A percentile compares a stretch with the other conserved stretches of the same genome.
Conservation (phyloP, 306 rosid species). For the Comarum palustre region DNA sequence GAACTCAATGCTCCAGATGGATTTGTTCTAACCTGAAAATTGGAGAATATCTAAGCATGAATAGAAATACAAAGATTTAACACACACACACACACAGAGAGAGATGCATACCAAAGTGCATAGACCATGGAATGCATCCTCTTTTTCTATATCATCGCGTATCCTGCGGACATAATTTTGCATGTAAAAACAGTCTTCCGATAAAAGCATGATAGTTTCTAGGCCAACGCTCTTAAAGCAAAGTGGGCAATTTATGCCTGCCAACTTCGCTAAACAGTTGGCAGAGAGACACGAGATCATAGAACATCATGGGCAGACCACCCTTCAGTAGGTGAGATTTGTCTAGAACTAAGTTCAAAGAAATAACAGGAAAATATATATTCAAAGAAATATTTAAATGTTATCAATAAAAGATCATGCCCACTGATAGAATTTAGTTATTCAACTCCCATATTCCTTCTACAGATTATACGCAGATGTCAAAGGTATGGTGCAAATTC, state of each 20-base stretch:
- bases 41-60: slow-evolving; percentile 7
- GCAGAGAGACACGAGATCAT: not conserved
- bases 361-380: not conserved
- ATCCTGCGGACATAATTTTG: slow-evolving; percentile 56
- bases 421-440: not conserved
- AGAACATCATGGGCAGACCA: not conserved
- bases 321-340: not conserved
- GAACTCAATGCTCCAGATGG: slow-evolving; percentile 91
- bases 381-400: not conserved
- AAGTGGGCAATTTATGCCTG: slow-evolving; percentile 6
- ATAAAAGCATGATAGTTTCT: slow-evolving; percentile 6
- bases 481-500: not conserved
- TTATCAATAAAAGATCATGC: not conserved
- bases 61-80: not conserved
- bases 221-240: slow-evolving; percentile 5
- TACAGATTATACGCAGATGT: not conserved
- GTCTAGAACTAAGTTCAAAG: not conserved
- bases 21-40: slow-evolving; percentile 80
- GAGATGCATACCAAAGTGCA: slow-evolving; percentile 75
- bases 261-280: not conserved
- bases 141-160: slow-evolving; percentile 94
- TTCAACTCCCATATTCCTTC: not conserved
- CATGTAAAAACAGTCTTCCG: slow-evolving; percentile 17
- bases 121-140: slow-evolving; percentile 96
- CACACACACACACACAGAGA: not conserved